A percentile compares a stretch with the other conserved stretches of the same genome.
Evolutionary conservation across 2,329 filamentous ascomycete species (phyloP).

Genomic region (Aspergillus sp.): DNA sequence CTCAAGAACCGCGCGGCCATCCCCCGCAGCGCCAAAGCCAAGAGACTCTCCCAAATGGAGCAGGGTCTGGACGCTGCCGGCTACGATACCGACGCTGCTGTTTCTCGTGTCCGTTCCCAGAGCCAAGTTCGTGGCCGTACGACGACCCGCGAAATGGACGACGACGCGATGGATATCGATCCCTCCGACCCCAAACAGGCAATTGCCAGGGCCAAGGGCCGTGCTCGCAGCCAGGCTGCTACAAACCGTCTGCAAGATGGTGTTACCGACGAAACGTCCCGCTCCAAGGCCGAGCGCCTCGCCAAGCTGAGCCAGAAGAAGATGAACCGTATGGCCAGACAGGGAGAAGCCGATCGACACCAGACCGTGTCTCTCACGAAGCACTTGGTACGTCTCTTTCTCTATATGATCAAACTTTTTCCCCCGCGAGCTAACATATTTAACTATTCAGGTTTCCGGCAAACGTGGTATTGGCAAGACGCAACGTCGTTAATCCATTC

Average conservation of each 20-base stretch:
- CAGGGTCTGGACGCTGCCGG: constrained; percentile 80
- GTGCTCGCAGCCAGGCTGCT: constrained; percentile 57
- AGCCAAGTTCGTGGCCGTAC: constrained; percentile 66
- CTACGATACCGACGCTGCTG: constrained; percentile 75
- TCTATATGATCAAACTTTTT: neutral
- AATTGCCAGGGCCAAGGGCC: constrained; percentile 71
- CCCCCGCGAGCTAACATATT: neutral
- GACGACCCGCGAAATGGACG: constrained; percentile 62
- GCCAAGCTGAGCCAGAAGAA: constrained; percentile 92
- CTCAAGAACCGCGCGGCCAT: constrained; percentile 97
- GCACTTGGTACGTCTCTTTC: constrained; percentile 71
- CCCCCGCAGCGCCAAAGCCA: constrained; percentile 76
- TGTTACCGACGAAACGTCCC: constrained; percentile 65
- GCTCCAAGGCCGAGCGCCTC: constrained; percentile 80
- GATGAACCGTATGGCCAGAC: constrained; percentile 97
- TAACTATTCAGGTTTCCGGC: constrained; percentile 65
- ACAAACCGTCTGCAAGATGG: constrained; percentile 48
- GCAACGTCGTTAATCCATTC: constrained; percentile 38
- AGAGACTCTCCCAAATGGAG: constrained; percentile 84
- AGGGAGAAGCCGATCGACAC: constrained; percentile 96
- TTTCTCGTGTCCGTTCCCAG: constrained; percentile 69
- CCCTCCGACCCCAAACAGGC: constrained; percentile 39
- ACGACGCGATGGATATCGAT: constrained; percentile 67
- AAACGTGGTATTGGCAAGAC: constrained; percentile 96
- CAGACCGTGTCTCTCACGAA: constrained; percentile 77